Percentiles rank a stretch among this genome's conserved stretches.
Evolutionary conservation across 176 grass and related monocot species (phyloP).

Genomic region (Aegilops sharonensis): DNA sequence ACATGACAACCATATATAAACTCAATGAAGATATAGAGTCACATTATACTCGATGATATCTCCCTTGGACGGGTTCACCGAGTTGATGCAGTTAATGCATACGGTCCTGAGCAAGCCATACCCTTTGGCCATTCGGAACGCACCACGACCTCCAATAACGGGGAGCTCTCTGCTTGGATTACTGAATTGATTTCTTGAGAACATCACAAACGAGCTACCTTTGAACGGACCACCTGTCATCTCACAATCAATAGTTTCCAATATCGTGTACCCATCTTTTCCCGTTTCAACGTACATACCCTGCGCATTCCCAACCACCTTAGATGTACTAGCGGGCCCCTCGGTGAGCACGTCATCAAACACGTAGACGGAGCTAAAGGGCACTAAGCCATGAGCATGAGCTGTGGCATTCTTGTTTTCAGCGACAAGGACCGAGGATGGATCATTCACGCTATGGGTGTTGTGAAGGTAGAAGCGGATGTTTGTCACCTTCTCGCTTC

Average conservation of each 20-base stretch:
- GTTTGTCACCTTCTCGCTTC: background rate
- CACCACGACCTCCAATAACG: conserved; percentile 54
- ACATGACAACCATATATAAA: background rate
- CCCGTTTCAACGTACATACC: background rate
- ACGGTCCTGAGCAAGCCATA: conserved; percentile 34
- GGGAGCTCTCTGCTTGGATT: conserved; percentile 38
- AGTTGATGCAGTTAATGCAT: background rate
- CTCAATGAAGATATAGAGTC: background rate
- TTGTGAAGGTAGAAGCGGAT: conserved; percentile 6
- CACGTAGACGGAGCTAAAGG: conserved; percentile 11
- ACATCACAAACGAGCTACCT: conserved; percentile 4
- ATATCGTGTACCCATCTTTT: conserved; percentile 14
- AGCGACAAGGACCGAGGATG: background rate
- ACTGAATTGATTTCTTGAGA: conserved; percentile 12
- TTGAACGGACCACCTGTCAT: conserved; percentile 30
- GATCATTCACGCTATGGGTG: background rate
- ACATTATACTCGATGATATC: conserved; percentile 22
- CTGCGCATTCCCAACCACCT: background rate
- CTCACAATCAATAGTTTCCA: background rate
- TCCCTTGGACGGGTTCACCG: background rate
- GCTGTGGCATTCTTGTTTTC: background rate
- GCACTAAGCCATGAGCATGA: conserved; percentile 11
- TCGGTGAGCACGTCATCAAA: background rate
- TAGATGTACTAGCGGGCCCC: background rate
- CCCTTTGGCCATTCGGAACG: conserved; percentile 47